These are phyloP conservation scores for Colletotrichum zoysiae DNA, from an alignment of 2,329 filamentous ascomycete species.

Conservation along the genomic window DNA sequence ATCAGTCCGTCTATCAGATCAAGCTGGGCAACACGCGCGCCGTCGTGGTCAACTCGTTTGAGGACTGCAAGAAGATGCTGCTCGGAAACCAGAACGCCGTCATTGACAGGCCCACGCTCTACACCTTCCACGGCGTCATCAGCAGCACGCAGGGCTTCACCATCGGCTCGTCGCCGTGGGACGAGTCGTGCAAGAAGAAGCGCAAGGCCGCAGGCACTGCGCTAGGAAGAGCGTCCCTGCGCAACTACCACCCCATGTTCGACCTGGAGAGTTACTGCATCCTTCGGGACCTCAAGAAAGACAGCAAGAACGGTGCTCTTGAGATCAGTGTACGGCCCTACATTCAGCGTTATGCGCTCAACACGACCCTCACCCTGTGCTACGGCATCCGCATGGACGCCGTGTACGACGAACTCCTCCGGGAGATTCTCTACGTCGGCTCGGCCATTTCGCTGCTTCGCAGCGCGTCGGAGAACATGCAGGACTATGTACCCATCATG, in stretches of 20 bases:
- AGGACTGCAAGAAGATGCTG: constrained; percentile 80
- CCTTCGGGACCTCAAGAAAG: constrained; percentile 67
- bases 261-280: constrained; percentile 70
- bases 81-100: constrained; percentile 83
- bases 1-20: constrained; percentile 72
- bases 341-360: constrained; percentile 81
- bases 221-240: constrained; percentile 79
- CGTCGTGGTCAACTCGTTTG: constrained; percentile 83
- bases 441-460: constrained; percentile 81
- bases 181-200: constrained; percentile 81
- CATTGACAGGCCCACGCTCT: constrained; percentile 81
- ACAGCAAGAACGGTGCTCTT: constrained; percentile 73
- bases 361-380: constrained; percentile 82
- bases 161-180: constrained; percentile 87
- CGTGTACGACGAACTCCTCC: constrained; percentile 74
- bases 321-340: constrained; percentile 74
- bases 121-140: constrained; percentile 85
- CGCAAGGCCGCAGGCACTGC: constrained; percentile 85
- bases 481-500: constrained; percentile 84
- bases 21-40: constrained; percentile 77
- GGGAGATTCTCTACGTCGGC: constrained; percentile 82
- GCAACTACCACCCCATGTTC: constrained; percentile 85
- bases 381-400: constrained; percentile 83
- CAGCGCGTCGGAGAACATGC: constrained; percentile 85
- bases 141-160: constrained; percentile 84